phyloP scores from a whole-genome alignment of 345 rosid genomes.

The Rhizophora mangle region DNA sequence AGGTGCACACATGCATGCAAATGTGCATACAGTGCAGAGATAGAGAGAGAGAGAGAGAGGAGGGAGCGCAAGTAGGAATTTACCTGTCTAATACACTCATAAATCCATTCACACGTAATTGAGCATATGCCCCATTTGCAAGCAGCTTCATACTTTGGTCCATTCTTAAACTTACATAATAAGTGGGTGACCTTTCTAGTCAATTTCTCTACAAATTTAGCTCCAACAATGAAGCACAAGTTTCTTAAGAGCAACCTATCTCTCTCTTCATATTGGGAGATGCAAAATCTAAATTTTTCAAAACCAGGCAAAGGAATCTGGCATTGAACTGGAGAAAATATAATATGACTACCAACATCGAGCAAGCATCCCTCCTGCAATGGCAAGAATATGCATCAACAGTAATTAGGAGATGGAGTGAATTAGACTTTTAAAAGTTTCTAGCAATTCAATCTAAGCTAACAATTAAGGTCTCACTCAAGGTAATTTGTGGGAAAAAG shows the following conservation, averaged over 20 bases:
- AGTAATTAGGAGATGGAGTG: slow-evolving; percentile 4
- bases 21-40: neutral
- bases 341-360: slow-evolving; percentile 72
- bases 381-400: slow-evolving; percentile 27
- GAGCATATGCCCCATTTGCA: slow-evolving; percentile 65
- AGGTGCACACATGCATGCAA: neutral
- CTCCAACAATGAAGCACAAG: slow-evolving; percentile 83
- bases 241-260: slow-evolving; percentile 68
- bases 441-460: slow-evolving; percentile 5
- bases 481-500: slow-evolving; percentile 7
- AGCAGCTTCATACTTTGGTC: slow-evolving; percentile 77
- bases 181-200: slow-evolving; percentile 84
- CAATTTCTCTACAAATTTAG: slow-evolving; percentile 54
- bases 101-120: slow-evolving; percentile 76
- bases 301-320: slow-evolving; percentile 82
- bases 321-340: slow-evolving; percentile 91
- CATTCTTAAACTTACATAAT: slow-evolving; percentile 65
- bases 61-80: slow-evolving; percentile 11
- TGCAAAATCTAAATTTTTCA: slow-evolving; percentile 65
- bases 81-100: slow-evolving; percentile 88
- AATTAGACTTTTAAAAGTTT: slow-evolving; percentile 11
- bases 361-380: slow-evolving; percentile 76
- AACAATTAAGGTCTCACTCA: neutral
- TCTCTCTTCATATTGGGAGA: slow-evolving; percentile 77
- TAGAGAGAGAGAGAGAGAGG: neutral